Evolutionary conservation across 2,329 filamentous ascomycete species (phyloP), one percentile per base, ranked within the genome.

Genomic region (Sarocladiaceae sp.): DNA sequence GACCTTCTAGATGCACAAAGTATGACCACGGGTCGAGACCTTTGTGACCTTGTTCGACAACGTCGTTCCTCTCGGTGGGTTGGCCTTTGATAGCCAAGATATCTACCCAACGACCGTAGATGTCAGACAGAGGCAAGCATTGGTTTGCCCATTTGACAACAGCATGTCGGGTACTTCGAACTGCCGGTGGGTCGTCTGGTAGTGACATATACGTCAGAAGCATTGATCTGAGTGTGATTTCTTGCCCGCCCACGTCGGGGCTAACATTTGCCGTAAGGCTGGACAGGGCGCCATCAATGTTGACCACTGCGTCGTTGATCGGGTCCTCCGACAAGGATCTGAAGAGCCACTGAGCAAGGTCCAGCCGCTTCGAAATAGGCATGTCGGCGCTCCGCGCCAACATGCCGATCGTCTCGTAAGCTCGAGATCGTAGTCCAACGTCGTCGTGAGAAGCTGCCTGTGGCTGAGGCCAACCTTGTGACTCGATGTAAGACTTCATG

Each of bases 391-490:
- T 78, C 51, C 82, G 80, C 45, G 85, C 82, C 19, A 97, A 65
- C 12, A 93, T 76, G 1, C 91, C 93, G 31, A 97, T 88, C 1
- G 87, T 89, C 60, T 97, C 91, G 61, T 96, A 97, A 2, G 85
- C 89, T 56, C 85, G 82, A 5, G 83, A 83, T 32, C 91, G 80
- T 33, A 95, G 70, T 3, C 77, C 74, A 44, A 83, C 68, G 44
- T 82, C 78, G 39, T 83, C 80, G 10, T 71, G 62, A 2, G 76
- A 73, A 13, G 18, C 7, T 11, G 72, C 60, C 51, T 79, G 75
- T 1, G 83, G 76, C 16, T 67, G 67, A 2, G 90, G 90, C 90
- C 90, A 96, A 5, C 89, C 89, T 61, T 94, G 87, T 24, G 76
- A 73, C 50, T 84, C 74, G 45, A 95, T 81, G 57, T 88, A 96